Percentiles rank a stretch among this genome's conserved stretches.
Conservation (phyloP, 106 monocot species). For the Phalaenopsis equestris region DNA sequence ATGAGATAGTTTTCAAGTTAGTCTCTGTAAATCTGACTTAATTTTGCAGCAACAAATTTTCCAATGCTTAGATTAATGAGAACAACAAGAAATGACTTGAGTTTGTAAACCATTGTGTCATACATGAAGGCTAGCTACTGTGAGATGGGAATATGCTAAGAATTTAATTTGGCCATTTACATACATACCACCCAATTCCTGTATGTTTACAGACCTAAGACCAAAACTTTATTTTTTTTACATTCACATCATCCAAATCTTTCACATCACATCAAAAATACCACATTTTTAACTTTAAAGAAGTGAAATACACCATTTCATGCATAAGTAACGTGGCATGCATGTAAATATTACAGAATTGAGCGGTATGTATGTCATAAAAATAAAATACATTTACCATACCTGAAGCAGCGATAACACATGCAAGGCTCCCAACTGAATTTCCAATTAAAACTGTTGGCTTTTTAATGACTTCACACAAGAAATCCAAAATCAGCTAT, state of each 20-base stretch:
- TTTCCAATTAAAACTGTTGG: slow-evolving; percentile 88
- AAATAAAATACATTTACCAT: not conserved
- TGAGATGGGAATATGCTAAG: not conserved
- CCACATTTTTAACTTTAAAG: no score
- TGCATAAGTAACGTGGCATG: no score
- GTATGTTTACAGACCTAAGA: no score
- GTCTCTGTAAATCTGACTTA: no score
- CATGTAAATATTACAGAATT: no score
- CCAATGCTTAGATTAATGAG: not conserved
- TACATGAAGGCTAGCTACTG: not conserved
- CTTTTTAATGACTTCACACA: slow-evolving; percentile 65
- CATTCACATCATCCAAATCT: no score
- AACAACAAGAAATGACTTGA: not conserved
- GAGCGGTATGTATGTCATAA: not conserved
- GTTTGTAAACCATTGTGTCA: not conserved
- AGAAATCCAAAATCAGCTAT: slow-evolving; percentile 91
- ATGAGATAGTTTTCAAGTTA: no score
- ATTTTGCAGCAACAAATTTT: not conserved
- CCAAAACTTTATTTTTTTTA: no score
- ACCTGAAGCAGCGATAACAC: slow-evolving; percentile 96
- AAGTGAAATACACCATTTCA: no score
- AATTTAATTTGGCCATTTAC: no score
- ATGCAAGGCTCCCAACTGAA: slow-evolving; percentile 96
- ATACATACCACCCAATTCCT: no score
- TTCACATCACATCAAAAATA: no score